These are phyloP conservation scores for Candida piceae DNA, from an alignment of 805 yeast species.

Conservation along the genomic window DNA sequence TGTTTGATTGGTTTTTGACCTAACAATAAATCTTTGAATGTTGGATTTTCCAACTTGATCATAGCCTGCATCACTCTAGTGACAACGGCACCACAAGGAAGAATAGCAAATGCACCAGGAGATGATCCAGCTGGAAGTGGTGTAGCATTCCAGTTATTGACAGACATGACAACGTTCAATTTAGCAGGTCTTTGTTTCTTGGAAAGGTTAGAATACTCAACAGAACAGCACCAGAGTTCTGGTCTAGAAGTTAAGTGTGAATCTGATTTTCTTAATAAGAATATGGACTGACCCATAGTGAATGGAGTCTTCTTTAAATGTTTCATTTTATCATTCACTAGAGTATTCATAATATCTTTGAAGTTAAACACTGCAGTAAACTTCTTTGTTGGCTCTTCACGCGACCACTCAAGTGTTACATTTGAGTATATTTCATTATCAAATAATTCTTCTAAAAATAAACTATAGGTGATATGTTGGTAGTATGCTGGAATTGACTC, in stretches of 20 bases:
- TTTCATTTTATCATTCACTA: conserved; percentile 47
- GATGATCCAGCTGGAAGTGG: conserved; percentile 21
- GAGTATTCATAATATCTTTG: conserved; percentile 42
- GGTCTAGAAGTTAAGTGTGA: conserved; percentile 29
- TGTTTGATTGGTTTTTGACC: conserved; percentile 27
- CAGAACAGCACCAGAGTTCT: conserved; percentile 56
- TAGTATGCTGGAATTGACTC: conserved; percentile 48
- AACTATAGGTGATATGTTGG: conserved; percentile 53
- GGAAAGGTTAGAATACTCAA: conserved; percentile 30
- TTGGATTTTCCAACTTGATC: conserved; percentile 52
- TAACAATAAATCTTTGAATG: conserved; percentile 34
- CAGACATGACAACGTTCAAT: conserved; percentile 41
- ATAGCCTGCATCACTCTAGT: conserved; percentile 62
- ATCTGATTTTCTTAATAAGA: conserved; percentile 42
- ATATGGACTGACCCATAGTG: conserved; percentile 50
- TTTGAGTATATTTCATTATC: conserved; percentile 42
- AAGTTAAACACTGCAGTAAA: conserved; percentile 39
- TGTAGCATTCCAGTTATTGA: conserved; percentile 53
- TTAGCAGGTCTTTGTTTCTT: conserved; percentile 7
- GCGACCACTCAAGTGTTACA: conserved; percentile 41
- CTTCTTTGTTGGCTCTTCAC: conserved; percentile 28
- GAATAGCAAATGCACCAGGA: conserved; percentile 32
- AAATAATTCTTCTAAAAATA: conserved; percentile 57
- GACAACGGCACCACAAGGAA: conserved; percentile 62
- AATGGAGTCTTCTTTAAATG: conserved; percentile 57